Conservation (phyloP, 345 rosid species). For the Pelargonium nanum region DNA sequence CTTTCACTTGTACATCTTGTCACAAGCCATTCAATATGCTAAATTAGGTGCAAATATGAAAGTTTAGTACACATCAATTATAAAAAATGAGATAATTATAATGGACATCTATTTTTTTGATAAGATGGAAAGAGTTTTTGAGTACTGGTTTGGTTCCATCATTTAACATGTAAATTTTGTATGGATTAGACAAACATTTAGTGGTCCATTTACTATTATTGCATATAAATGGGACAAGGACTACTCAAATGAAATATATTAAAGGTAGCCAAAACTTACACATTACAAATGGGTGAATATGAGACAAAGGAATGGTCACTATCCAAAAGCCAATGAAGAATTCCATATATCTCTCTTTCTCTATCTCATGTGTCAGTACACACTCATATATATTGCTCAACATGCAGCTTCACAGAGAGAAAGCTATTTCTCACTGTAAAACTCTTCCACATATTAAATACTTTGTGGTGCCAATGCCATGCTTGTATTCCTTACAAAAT, state of each 20-base stretch:
- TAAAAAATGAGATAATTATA: too few species aligned
- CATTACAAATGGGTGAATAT: conserved; percentile 4
- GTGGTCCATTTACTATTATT: background rate
- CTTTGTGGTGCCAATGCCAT: too few species aligned
- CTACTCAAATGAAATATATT: background rate
- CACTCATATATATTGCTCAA: background rate
- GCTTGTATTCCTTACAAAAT: too few species aligned
- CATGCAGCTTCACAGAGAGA: background rate
- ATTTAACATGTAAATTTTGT: background rate
- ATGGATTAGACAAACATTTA: background rate
- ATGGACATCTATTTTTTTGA: too few species aligned
- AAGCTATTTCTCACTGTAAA: background rate
- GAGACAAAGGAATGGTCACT: conserved; percentile 33
- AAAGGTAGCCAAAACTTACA: background rate
- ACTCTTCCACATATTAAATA: too few species aligned
- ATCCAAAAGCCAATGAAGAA: conserved; percentile 19
- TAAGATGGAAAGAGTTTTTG: too few species aligned
- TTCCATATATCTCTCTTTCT: background rate
- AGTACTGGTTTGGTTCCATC: background rate
- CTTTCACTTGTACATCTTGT: too few species aligned
- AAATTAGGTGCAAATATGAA: too few species aligned
- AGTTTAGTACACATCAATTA: too few species aligned
- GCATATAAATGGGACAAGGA: background rate
- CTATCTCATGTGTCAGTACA: background rate
- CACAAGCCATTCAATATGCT: too few species aligned